Evolutionary conservation across 495 filamentous ascomycete genomes (phyloP).

Genomic region (Penicillium flavigenum): DNA sequence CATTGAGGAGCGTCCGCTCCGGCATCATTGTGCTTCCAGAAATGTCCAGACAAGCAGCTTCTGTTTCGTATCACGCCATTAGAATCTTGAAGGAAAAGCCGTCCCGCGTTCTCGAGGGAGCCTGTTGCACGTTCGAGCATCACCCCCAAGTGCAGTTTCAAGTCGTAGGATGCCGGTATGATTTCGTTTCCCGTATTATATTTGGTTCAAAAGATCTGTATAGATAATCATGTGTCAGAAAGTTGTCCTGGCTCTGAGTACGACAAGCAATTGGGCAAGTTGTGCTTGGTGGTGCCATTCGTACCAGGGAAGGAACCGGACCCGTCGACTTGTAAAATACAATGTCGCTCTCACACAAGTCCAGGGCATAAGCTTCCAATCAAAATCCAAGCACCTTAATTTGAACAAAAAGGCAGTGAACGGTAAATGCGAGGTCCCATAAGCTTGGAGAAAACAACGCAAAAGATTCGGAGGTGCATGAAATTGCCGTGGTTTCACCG

Average conservation of each 20-base stretch:
- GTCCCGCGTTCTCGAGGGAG: slow-evolving; percentile 75
- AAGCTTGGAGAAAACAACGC: slow-evolving; percentile 13
- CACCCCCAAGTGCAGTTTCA: slow-evolving; percentile 49
- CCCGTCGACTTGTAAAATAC: not conserved
- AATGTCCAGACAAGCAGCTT: slow-evolving; percentile 60
- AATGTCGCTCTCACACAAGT: not conserved
- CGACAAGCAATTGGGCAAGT: not conserved
- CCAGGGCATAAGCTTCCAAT: not conserved
- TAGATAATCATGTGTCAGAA: slow-evolving; percentile 14
- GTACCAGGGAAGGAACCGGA: slow-evolving; percentile 1
- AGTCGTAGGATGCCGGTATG: slow-evolving; percentile 30
- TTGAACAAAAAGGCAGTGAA: not conserved
- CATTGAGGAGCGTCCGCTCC: slow-evolving; percentile 55
- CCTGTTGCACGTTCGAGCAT: slow-evolving; percentile 85
- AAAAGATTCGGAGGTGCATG: slow-evolving; percentile 28
- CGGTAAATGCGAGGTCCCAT: not conserved
- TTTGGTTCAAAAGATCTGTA: slow-evolving; percentile 19
- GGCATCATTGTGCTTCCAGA: slow-evolving; percentile 65
- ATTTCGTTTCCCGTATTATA: slow-evolving; percentile 30
- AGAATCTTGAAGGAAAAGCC: slow-evolving; percentile 61
- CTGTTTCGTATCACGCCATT: slow-evolving; percentile 54
- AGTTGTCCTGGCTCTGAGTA: not conserved
- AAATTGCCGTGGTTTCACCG: slow-evolving; percentile 36
- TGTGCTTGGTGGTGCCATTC: slow-evolving; percentile 10
- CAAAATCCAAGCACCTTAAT: not conserved